Percentiles rank a stretch among this genome's conserved stretches.
phyloP scores from a whole-genome alignment of 768 basidiomycete genomes.

The Phanerochaete carnosa region DNA sequence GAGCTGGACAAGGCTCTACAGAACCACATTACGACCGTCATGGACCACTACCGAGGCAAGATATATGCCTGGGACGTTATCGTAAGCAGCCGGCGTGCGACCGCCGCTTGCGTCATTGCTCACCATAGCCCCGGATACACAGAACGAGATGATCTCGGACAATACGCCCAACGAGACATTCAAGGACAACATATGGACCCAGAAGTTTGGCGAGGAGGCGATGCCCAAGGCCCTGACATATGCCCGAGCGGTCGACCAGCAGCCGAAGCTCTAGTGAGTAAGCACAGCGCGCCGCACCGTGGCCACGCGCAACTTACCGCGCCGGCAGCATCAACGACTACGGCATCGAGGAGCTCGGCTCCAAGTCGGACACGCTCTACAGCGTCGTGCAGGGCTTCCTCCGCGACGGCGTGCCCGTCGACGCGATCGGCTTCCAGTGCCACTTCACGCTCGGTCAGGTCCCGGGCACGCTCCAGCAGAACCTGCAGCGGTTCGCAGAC shows the following conservation, averaged over 20 bases:
- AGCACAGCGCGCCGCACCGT: not conserved
- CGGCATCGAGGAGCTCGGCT: slow-evolving; percentile 33
- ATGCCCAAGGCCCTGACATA: slow-evolving; percentile 41
- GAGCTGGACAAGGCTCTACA: slow-evolving; percentile 13
- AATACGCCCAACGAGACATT: slow-evolving; percentile 16
- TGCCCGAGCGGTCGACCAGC: slow-evolving; percentile 51
- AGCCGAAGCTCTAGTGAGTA: slow-evolving; percentile 46
- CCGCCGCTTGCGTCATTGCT: not conserved
- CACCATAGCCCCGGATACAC: not conserved
- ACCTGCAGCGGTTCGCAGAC: slow-evolving; percentile 49
- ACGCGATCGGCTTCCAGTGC: slow-evolving; percentile 59
- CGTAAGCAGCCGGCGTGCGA: not conserved
- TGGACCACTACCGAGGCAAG: slow-evolving; percentile 14
- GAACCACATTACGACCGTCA: slow-evolving; percentile 13
- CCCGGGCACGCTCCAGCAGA: slow-evolving; percentile 41
- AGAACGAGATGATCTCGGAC: slow-evolving; percentile 16
- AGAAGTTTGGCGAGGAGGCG: slow-evolving; percentile 14
- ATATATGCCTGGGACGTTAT: slow-evolving; percentile 13
- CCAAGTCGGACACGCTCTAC: slow-evolving; percentile 54
- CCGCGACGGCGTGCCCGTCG: slow-evolving; percentile 46
- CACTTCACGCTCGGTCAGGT: slow-evolving; percentile 61
- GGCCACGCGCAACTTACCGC: not conserved
- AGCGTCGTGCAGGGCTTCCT: slow-evolving; percentile 49
- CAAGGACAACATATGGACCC: slow-evolving; percentile 13
- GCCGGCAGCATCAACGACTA: slow-evolving; percentile 35